A percentile compares a stretch with the other conserved stretches of the same genome.
Conservation (phyloP, 257 asterid species). For the Nemophila menziesii region DNA sequence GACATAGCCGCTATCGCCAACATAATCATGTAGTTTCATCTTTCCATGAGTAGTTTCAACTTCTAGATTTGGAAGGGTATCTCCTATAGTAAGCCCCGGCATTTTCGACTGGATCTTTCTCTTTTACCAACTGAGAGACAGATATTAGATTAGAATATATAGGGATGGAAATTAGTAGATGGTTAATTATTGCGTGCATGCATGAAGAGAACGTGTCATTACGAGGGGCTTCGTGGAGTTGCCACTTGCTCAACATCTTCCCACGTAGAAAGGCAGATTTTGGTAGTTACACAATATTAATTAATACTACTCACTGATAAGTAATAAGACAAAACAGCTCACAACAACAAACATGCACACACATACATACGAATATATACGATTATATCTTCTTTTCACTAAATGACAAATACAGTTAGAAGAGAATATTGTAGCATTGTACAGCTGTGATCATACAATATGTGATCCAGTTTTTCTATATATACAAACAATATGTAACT, state of each 20-base stretch:
- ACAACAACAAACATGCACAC: no score
- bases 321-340: no score
- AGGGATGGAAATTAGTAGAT: slow-evolving; percentile 11
- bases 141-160: background rate
- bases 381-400: no score
- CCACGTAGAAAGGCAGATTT: no score
- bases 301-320: no score
- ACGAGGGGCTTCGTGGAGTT: background rate
- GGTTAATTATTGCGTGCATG: slow-evolving; percentile 8
- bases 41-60: slow-evolving; percentile 80
- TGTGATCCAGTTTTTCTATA: no score
- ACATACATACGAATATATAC: no score
- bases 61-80: slow-evolving; percentile 51
- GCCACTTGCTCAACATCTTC: slow-evolving; percentile 2
- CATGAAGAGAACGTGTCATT: slow-evolving; percentile 4
- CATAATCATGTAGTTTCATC: slow-evolving; percentile 60
- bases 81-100: slow-evolving; percentile 92
- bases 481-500: no score
- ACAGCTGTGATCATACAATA: no score
- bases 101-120: slow-evolving; percentile 20
- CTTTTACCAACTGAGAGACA: background rate
- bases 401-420: no score
- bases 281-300: no score
- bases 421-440: no score
- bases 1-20: slow-evolving; percentile 39